These are phyloP conservation scores for Ashbya aceris DNA, from an alignment of 1,139 yeast genomes.

Conservation along the genomic window DNA sequence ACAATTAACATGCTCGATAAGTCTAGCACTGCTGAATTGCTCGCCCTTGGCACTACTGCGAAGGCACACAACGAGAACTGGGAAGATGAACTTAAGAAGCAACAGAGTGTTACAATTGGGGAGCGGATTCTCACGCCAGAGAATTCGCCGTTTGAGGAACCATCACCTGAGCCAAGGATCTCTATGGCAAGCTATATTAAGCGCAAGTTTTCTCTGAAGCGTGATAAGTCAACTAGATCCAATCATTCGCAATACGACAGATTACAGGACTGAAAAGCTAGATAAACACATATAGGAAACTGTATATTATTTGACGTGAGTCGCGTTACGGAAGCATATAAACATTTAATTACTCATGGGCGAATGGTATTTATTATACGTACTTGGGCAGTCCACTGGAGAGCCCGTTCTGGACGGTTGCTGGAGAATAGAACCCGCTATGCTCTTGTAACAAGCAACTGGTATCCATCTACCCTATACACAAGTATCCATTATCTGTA, in stretches of 20 bases:
- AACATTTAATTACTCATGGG: too few relatives aligned
- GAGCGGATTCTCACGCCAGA: background rate
- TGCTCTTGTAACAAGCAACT: too few relatives aligned
- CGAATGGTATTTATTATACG: too few relatives aligned
- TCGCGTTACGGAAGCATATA: too few relatives aligned
- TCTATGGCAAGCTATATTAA: conserved; percentile 7
- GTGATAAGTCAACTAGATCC: conserved; percentile 11
- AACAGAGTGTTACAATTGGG: background rate
- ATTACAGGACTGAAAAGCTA: too few relatives aligned
- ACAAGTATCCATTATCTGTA: background rate
- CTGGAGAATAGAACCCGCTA: too few relatives aligned
- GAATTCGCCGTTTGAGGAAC: background rate
- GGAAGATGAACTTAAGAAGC: conserved; percentile 48
- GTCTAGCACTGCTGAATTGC: conserved; percentile 46
- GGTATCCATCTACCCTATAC: background rate
- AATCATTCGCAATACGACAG: background rate
- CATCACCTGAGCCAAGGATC: background rate
- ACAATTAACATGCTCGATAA: conserved; percentile 28
- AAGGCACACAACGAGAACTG: conserved; percentile 62
- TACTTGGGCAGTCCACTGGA: too few relatives aligned
- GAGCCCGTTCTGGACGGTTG: too few relatives aligned
- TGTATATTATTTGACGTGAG: too few relatives aligned
- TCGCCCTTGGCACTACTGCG: conserved; percentile 43
- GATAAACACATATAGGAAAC: too few relatives aligned
- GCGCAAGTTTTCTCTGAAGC: conserved; percentile 19